Evolutionary conservation across 2,329 filamentous ascomycete genomes (phyloP), one percentile per base, ranked within the genome.

Genomic region (Elsinoe perseae): DNA sequence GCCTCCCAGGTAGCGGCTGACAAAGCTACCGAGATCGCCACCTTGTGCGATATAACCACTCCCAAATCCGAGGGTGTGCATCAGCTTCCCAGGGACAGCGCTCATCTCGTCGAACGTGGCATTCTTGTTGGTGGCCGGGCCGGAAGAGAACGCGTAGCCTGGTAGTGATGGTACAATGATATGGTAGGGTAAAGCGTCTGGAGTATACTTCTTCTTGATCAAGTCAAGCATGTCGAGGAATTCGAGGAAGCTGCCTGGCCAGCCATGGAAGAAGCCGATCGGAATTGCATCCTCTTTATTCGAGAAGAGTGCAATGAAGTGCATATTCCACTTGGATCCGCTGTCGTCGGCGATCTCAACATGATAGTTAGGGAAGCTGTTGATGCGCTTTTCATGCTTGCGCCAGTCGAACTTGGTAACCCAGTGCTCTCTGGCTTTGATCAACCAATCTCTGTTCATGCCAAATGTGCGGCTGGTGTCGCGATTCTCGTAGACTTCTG

Each of bases 271-370:
- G 9, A 80, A 69, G 2, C 74, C 61, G 8, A 82, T 60, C 0
- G 80, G 80, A 1, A 77, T 69, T 0, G 80, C 80, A 58, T 77
- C 71, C 1, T 65, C 40, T 16, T 73, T 74, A 12, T 69, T 60
- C 0, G 79, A 81, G 57, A 82, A 83, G 0, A 83, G 68, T 0
- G 73, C 80, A 1, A 72, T 64, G 62, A 83, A 83, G 61, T 82
- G 79, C 38, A 82, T 68, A 3, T 70, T 64, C 56, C 75, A 69
- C 0, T 61, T 62, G 9, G 60, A 59, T 16, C 68, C 67, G 5
- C 72, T 67, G 4, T 66, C 65, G 21, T 76, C 73, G 9, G 70
- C 68, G 52, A 80, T 68, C 0, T 66, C 59, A 0, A 70, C 66
- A 1, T 66, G 76, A 67, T 73, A 81, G 58, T 80, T 77, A 1